Evolutionary conservation across 2,329 filamentous ascomycete genomes (phyloP).

Genomic region (Cordyceps javanica): DNA sequence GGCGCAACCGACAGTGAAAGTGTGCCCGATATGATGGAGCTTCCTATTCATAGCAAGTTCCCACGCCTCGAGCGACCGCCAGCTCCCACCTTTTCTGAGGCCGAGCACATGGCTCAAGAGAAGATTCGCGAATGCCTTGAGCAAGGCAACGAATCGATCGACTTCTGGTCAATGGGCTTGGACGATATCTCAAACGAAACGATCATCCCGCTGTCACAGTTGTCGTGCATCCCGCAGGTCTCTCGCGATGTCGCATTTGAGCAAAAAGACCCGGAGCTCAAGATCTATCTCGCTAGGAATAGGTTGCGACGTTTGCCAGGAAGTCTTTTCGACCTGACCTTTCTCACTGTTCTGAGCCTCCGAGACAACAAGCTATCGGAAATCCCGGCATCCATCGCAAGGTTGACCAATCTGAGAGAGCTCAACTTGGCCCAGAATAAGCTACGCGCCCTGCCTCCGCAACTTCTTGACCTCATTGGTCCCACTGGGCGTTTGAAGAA

Average conservation of each 20-base stretch:
- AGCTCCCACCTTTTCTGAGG: constrained; percentile 26
- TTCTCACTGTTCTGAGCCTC: constrained; percentile 59
- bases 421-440: constrained; percentile 62
- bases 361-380: constrained; percentile 57
- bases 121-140: constrained; percentile 51
- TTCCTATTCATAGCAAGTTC: constrained; percentile 29
- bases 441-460: constrained; percentile 54
- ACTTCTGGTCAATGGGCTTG: constrained; percentile 54
- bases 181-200: constrained; percentile 49
- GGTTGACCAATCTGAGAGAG: constrained; percentile 51
- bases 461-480: constrained; percentile 52
- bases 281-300: constrained; percentile 58
- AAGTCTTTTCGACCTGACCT: constrained; percentile 54
- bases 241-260: constrained; percentile 53
- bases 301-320: constrained; percentile 48
- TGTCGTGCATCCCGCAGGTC: constrained; percentile 49
- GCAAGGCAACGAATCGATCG: constrained; percentile 50
- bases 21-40: constrained; percentile 25
- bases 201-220: constrained; percentile 49
- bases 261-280: constrained; percentile 50
- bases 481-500: constrained; percentile 38
- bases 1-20: constrained; percentile 38
- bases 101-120: constrained; percentile 39
- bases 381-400: constrained; percentile 53
- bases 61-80: constrained; percentile 30